phyloP scores from a whole-genome alignment of 345 rosid genomes.

The thale cress (Arabidopsis thaliana) region TAIR10.1 NC_003074.8:2627501-2628000 shows the following conservation, averaged over 20 bases:
- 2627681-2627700: slow-evolving; percentile 34
- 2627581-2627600: not conserved
- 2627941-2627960: not conserved
- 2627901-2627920: not conserved
- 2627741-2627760: not conserved
- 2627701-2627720: not conserved
- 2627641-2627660: not conserved
- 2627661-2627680: not conserved
- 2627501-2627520: not conserved
- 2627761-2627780: not conserved
- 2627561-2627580: slow-evolving; percentile 2
- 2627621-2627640: not conserved
- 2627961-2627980: not conserved
- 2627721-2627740: not conserved
- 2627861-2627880: not conserved
- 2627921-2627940: slow-evolving; percentile 2
- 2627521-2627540: not conserved
- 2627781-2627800: not conserved
- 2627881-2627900: not conserved
- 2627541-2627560: slow-evolving; percentile 11
- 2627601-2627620: slow-evolving; percentile 8
- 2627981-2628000: too few relatives aligned
- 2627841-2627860: not conserved
- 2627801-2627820: not conserved
- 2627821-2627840: not conserved